phyloP scores from a whole-genome alignment of 345 rosid genomes.

The Populus davidiana region DNA sequence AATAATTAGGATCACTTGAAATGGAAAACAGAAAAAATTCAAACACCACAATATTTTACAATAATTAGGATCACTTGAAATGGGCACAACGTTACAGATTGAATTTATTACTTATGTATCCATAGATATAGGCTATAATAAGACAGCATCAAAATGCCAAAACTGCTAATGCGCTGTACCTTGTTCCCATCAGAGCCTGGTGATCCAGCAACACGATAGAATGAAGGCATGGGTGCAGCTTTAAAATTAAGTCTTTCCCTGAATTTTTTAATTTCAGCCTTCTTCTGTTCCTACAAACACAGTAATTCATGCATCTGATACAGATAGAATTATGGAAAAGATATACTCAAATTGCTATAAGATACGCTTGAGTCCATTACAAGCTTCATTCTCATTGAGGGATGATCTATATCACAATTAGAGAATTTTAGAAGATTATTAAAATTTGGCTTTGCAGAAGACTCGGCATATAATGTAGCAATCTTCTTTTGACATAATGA shows the following conservation, averaged over 20 bases:
- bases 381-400: neutral
- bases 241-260: constrained; percentile 80
- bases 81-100: neutral
- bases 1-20: neutral
- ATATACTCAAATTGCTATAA: neutral
- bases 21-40: neutral
- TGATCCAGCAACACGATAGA: constrained; percentile 42
- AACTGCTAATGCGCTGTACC: constrained; percentile 36
- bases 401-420: neutral
- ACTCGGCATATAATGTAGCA: neutral
- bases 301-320: neutral
- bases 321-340: neutral
- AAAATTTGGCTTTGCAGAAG: neutral
- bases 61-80: neutral
- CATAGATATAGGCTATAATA: neutral
- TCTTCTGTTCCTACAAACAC: constrained; percentile 51
- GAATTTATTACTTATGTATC: neutral
- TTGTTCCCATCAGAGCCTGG: constrained; percentile 41
- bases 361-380: neutral
- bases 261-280: constrained; percentile 61
- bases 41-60: neutral
- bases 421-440: neutral
- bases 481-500: constrained; percentile 1
- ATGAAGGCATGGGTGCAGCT: constrained; percentile 88
- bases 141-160: constrained; percentile 4